phyloP scores from a whole-genome alignment of 345 rosid species.

The Ailanthus altissimus region DNA sequence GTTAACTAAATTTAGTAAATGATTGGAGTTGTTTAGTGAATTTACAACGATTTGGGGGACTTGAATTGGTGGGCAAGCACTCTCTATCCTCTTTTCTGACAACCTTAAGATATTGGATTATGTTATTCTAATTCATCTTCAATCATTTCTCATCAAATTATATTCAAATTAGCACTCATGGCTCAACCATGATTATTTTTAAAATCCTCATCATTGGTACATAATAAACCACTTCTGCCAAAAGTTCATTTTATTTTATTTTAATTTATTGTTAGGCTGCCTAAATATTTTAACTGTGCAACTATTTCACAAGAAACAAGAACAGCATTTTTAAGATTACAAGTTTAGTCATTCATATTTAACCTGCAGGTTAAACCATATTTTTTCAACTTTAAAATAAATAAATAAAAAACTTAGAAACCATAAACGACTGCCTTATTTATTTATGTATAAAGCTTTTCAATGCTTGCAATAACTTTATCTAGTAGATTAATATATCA shows the following conservation, averaged over 20 bases:
- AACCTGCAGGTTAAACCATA: too few relatives aligned
- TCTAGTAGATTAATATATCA: too few relatives aligned
- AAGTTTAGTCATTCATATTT: too few relatives aligned
- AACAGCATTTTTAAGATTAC: too few relatives aligned
- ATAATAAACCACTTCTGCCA: not conserved
- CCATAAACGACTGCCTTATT: too few relatives aligned
- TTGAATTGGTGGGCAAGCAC: not conserved
- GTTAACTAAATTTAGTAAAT: conserved; percentile 6
- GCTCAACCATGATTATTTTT: not conserved
- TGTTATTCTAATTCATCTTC: not conserved
- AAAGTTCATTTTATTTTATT: not conserved
- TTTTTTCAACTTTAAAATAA: too few relatives aligned
- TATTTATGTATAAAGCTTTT: too few relatives aligned
- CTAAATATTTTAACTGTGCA: too few relatives aligned
- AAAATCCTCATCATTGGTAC: not conserved
- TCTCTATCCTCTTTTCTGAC: not conserved
- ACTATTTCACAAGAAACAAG: too few relatives aligned
- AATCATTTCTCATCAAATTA: conserved; percentile 1
- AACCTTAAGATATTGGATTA: not conserved
- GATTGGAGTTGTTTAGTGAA: not conserved
- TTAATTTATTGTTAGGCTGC: not conserved
- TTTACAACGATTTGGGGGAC: conserved; percentile 8
- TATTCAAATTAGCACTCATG: not conserved
- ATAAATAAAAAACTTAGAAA: too few relatives aligned
- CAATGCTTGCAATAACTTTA: too few relatives aligned